These are phyloP conservation scores for Lactifluus rugatus DNA, from an alignment of 768 basidiomycete species.

Conservation along the genomic window DNA sequence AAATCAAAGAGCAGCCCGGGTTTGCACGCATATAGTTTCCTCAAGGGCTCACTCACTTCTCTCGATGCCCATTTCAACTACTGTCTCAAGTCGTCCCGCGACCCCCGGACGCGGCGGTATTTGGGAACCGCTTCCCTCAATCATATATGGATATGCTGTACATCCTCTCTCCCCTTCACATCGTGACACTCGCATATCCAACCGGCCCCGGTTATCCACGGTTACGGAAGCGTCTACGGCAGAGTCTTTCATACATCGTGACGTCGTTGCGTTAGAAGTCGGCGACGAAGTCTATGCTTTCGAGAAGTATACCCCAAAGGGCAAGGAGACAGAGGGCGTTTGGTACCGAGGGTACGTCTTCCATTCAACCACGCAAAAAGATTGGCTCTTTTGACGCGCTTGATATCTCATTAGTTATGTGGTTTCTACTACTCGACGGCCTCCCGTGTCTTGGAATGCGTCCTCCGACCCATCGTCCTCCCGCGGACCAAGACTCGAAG, in stretches of 20 bases:
- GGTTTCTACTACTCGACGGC: constrained; percentile 69
- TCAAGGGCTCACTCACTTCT: neutral
- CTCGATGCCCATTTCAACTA: constrained; percentile 7
- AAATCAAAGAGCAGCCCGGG: neutral
- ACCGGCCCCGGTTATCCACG: constrained; percentile 47
- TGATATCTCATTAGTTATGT: constrained; percentile 58
- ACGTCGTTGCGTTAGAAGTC: constrained; percentile 81
- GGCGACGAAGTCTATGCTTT: constrained; percentile 98
- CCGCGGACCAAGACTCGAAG: constrained; percentile 55
- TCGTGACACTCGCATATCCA: constrained; percentile 58
- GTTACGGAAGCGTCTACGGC: constrained; percentile 52
- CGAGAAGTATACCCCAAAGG: constrained; percentile 72
- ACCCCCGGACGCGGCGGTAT: constrained; percentile 32
- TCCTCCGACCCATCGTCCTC: constrained; percentile 46
- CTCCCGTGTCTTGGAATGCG: constrained; percentile 56
- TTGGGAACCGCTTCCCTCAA: constrained; percentile 58
- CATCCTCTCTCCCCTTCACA: constrained; percentile 73
- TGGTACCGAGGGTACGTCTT: constrained; percentile 85
- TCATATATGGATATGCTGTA: constrained; percentile 88
- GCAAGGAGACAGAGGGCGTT: constrained; percentile 63
- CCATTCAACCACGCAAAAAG: constrained; percentile 3
- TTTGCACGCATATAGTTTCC: neutral
- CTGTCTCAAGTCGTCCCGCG: constrained; percentile 9
- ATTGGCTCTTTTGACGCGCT: neutral
- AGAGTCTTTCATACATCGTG: constrained; percentile 54